phyloP scores from a whole-genome alignment of 352 stramenopile species.

The Phytophthora citrophthora region DNA sequence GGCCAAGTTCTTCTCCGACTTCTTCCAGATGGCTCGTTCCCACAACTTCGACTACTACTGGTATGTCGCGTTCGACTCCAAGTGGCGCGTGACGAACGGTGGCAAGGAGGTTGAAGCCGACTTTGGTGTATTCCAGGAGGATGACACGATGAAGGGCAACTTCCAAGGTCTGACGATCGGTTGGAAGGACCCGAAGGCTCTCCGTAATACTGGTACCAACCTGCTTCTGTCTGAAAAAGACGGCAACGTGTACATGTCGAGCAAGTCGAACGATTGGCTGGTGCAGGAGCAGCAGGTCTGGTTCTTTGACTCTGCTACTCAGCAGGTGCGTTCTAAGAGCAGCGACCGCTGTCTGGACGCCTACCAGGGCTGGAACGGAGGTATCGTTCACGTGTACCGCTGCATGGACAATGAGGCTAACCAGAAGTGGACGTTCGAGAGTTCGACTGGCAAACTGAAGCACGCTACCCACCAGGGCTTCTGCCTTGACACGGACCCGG shows the following conservation, averaged over 20 bases:
- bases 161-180: conserved; percentile 52
- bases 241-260: conserved; percentile 46
- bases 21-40: conserved; percentile 57
- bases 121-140: conserved; percentile 67
- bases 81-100: conserved; percentile 57
- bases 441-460: conserved; percentile 46
- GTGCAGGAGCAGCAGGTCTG: conserved; percentile 64
- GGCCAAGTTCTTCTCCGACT: conserved; percentile 74
- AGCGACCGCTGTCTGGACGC: too few species aligned
- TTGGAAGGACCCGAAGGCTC: conserved; percentile 30
- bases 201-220: conserved; percentile 41
- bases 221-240: conserved; percentile 48
- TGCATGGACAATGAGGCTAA: too few species aligned
- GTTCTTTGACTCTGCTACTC: conserved; percentile 62
- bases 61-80: conserved; percentile 74
- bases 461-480: conserved; percentile 55
- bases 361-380: too few species aligned
- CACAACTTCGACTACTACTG: conserved; percentile 75
- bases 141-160: conserved; percentile 64
- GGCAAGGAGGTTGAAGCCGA: conserved; percentile 62
- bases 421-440: conserved; percentile 16
- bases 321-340: conserved; percentile 11
- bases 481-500: conserved; percentile 61
- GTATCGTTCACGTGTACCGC: too few species aligned
- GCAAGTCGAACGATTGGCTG: conserved; percentile 51